These are phyloP conservation scores for Fusarium virguliforme DNA, from an alignment of 2,329 filamentous ascomycete genomes.

Conservation along the genomic window DNA sequence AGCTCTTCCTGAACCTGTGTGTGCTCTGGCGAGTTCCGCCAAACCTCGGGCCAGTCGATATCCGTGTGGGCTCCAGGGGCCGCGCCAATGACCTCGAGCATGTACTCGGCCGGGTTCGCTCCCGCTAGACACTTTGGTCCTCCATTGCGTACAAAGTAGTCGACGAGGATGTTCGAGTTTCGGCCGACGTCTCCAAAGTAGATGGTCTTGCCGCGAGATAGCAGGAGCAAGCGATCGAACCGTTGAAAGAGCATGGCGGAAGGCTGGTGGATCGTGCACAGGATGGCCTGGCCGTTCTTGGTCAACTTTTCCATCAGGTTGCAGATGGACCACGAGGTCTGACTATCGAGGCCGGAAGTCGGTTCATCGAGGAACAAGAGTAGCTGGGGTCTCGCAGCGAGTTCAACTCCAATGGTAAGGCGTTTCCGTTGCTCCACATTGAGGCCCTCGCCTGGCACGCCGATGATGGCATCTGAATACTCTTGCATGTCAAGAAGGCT, in stretches of 20 bases:
- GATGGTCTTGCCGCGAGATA: constrained; percentile 74
- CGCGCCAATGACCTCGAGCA: constrained; percentile 66
- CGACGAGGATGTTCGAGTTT: constrained; percentile 67
- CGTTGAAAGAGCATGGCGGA: constrained; percentile 65
- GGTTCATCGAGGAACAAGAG: constrained; percentile 74
- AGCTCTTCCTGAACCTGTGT: constrained; percentile 55
- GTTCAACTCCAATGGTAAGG: constrained; percentile 71
- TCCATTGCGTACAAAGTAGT: constrained; percentile 76
- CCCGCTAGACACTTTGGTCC: constrained; percentile 66
- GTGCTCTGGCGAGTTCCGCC: constrained; percentile 55
- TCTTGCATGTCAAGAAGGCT: constrained; percentile 74
- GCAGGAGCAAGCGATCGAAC: constrained; percentile 72
- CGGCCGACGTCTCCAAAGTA: constrained; percentile 77
- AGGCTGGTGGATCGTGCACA: constrained; percentile 69
- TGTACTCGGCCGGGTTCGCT: constrained; percentile 79
- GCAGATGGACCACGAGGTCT: constrained; percentile 74
- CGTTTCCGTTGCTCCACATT: constrained; percentile 74
- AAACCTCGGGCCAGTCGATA: constrained; percentile 59
- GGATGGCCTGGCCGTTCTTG: constrained; percentile 64
- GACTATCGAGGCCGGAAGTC: constrained; percentile 71
- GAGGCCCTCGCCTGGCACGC: constrained; percentile 70
- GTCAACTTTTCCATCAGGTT: constrained; percentile 73
- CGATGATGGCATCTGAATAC: constrained; percentile 75
- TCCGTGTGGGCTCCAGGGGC: constrained; percentile 67
- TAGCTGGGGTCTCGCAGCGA: constrained; percentile 68